Evolutionary conservation across 805 yeast species (phyloP).

Genomic region (Lachancea nothofagi): DNA sequence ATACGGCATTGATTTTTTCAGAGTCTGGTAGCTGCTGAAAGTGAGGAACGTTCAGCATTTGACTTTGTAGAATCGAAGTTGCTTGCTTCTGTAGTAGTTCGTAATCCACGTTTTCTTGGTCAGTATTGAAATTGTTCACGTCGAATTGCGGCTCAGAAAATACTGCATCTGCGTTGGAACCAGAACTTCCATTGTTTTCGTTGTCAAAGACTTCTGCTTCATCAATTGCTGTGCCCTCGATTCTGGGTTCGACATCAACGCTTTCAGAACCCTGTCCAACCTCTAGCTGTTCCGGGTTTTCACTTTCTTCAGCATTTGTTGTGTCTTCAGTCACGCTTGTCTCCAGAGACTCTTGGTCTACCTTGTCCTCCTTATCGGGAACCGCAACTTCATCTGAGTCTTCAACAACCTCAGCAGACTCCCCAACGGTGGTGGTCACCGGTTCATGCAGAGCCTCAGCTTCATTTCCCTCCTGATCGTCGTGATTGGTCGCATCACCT

Average conservation of each 20-base stretch:
- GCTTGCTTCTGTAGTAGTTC: slow-evolving; percentile 30
- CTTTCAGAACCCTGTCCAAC: slow-evolving; percentile 2
- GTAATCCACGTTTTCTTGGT: slow-evolving; percentile 18
- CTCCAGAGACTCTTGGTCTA: not conserved
- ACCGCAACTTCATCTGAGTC: not conserved
- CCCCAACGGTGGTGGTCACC: not conserved
- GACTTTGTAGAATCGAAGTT: slow-evolving; percentile 26
- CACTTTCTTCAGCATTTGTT: not conserved
- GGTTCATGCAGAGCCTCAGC: not conserved
- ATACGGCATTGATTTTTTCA: slow-evolving; percentile 28
- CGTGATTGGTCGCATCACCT: not conserved
- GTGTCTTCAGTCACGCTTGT: not conserved
- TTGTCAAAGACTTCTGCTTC: slow-evolving; percentile 3
- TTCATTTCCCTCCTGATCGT: slow-evolving; percentile 1
- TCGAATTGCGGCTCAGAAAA: slow-evolving; percentile 1
- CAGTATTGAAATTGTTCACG: slow-evolving; percentile 1
- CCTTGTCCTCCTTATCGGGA: not conserved
- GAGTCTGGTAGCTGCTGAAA: slow-evolving; percentile 38
- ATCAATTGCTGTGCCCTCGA: not conserved
- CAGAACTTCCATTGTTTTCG: not conserved
- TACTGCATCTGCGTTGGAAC: not conserved
- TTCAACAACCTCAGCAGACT: not conserved
- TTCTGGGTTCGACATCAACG: not conserved
- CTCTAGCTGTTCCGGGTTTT: slow-evolving; percentile 3
- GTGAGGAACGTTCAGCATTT: slow-evolving; percentile 22